Evolutionary conservation across 2,329 filamentous ascomycete species (phyloP), one percentile per base, ranked within the genome.

Genomic region (Ceratocystis diversiconidia): DNA sequence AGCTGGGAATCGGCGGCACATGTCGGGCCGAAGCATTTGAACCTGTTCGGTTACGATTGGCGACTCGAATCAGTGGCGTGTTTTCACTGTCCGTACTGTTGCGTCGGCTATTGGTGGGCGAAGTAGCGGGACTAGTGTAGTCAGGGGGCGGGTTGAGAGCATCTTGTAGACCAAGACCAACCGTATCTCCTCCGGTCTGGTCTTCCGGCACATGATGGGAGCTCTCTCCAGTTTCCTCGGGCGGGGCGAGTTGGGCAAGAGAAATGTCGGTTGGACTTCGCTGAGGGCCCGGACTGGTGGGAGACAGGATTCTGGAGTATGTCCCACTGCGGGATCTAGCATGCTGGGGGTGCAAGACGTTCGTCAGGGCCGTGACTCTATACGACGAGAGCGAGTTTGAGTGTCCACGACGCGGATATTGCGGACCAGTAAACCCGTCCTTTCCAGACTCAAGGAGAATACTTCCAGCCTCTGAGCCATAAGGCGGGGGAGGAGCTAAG

Each of bases 241-340:
- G 79, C 2, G 82, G 88, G 57, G 89, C 86, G 64, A 96, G 81
- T 71, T 92, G 90, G 32, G 92, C 89, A 61, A 99, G 82, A 7
- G 92, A 96, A 70, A 99, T 99, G 74, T 97, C 94, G 10, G 94
- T 97, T 7, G 94, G 92, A 72, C 90, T 95, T 70, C 92, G 84
- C 68, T 91, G 82, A 1, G 94, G 94, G 2, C 94, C 94, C 0
- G 92, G 92, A 72, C 90, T 96, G 22, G 88, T 88, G 7, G 91
- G 88, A 68, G 85, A 79, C 70, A 88, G 78, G 59, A 92, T 79
- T 69, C 90, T 82, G 44, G 62, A 65, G 72, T 91, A 86, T 71
- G 90, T 92, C 64, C 89, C 88, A 71, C 88, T 94, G 68, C 85
- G 82, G 52, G 88, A 87, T 67, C 91, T 82, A 48, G 82, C 83